Conservation (phyloP, 352 stramenopile species). For the Elongisporangium prolatum region DNA sequence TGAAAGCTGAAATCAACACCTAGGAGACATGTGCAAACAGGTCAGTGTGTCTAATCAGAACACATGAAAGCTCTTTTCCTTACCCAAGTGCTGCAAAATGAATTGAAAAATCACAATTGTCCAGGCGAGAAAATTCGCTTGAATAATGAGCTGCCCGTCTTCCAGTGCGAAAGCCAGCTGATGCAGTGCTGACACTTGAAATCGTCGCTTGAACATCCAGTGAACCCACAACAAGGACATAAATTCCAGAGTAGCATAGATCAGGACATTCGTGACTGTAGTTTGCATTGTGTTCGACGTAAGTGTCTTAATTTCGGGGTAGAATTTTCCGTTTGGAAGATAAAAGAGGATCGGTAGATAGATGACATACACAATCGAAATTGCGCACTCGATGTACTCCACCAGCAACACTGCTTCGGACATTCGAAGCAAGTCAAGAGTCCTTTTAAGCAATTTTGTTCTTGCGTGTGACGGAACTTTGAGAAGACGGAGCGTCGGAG, state of each 20-base stretch:
- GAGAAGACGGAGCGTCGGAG: neutral
- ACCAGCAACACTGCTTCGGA: conserved; percentile 6
- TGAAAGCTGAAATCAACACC: too few species aligned
- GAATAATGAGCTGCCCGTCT: conserved; percentile 13
- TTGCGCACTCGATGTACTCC: conserved; percentile 5
- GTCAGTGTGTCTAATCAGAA: too few species aligned
- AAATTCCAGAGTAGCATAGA: conserved; percentile 15
- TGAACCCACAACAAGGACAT: conserved; percentile 12
- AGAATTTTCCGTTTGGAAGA: conserved; percentile 4
- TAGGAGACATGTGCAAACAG: too few species aligned
- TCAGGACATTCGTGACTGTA: conserved; percentile 13
- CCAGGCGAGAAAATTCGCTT: conserved; percentile 11
- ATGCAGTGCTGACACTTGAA: conserved; percentile 15
- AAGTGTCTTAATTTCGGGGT: conserved; percentile 1
- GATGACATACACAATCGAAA: conserved; percentile 3
- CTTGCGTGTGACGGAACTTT: neutral
- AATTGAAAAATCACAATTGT: conserved; percentile 26
- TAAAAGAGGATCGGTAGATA: conserved; percentile 6
- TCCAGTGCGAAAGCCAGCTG: conserved; percentile 25
- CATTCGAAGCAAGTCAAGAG: neutral
- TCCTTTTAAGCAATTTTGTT: neutral
- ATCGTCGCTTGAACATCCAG: conserved; percentile 4
- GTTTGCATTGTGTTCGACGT: neutral
- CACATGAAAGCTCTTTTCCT: too few species aligned
- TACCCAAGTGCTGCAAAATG: conserved; percentile 21